Base-by-base conservation (phyloP, 1,139 yeast species). In the Blastobotrys capitulatus region DNA sequence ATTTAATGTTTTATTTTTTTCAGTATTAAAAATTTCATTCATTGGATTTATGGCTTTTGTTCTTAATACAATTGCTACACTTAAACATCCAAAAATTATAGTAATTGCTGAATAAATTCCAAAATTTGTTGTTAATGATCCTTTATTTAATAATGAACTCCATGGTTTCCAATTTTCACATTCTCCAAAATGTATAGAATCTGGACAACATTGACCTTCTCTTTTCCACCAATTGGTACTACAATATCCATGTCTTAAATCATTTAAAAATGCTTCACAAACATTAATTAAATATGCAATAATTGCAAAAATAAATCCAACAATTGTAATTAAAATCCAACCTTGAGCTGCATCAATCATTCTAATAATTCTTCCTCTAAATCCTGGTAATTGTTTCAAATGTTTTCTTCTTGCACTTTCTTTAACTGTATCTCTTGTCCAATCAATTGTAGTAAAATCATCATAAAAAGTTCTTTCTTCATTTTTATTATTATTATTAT, bases 381-480 rank as follows among this genome's bases (percentile, higher is more conserved):
- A 19, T 1, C 73, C 70, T 29, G 64, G 69, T 57, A 68, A 46
- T 47, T 64, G 39, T 50, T 64, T 58, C 39, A 80, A 58, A 40
- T 69, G 68, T 54, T 69, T 76, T 54, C 74, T 70, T 47, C 80
- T 68, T 40, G 68, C 66, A 38, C 80, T 77, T 43, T 77, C 77
- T 52, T 69, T 66, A 27, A 78, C 68, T 40, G 73, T 73, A 29
- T 81, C 83, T 39, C 73, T 71, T 2, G 79, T 75, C 85, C 85
- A 80, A 65, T 80, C 86, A n/a, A 79, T 77, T n/a, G 84, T 79
- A 22, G 86, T 80, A 62, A 79, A 80, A 61, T 80, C 83, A 60
- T 80, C 81, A 60, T 80, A 80, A 48, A 61, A 63, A 13, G 37
- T 42, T 13, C 49, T 42, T 31, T 27, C 49, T 19, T 20, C 38